A percentile compares a stretch with the other conserved stretches of the same genome.
Evolutionary conservation across 1,139 yeast genomes (phyloP).

Genomic region (Schizosaccharomyces versatilis): DNA sequence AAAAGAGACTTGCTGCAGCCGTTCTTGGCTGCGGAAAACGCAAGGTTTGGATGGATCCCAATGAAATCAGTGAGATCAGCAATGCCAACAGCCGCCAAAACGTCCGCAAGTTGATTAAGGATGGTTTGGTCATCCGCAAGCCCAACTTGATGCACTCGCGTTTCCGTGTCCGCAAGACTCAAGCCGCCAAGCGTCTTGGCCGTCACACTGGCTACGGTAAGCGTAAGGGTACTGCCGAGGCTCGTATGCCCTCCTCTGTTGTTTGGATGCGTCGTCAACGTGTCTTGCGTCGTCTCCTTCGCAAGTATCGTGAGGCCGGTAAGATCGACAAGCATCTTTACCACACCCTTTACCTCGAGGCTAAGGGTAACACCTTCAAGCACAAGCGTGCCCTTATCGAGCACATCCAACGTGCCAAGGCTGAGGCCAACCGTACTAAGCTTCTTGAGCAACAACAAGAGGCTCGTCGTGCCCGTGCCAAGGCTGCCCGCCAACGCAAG

Average conservation of each 20-base stretch:
- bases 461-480: constrained; percentile 97
- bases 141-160: constrained; percentile 95
- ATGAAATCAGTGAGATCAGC: constrained; percentile 87
- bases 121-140: constrained; percentile 96
- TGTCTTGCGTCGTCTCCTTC: constrained; percentile 94
- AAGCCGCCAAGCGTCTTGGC: constrained; percentile 93
- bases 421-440: constrained; percentile 98
- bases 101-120: constrained; percentile 92
- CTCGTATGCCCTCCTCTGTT: constrained; percentile 84
- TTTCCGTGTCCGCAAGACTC: constrained; percentile 94
- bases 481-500: constrained; percentile 99
- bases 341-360: constrained; percentile 90
- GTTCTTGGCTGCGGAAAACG: constrained; percentile 98
- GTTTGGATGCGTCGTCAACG: constrained; percentile 99
- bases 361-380: constrained; percentile 99
- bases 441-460: constrained; percentile 97
- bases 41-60: constrained; percentile 98
- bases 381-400: constrained; percentile 99
- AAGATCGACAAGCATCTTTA: constrained; percentile 96
- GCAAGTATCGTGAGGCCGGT: constrained; percentile 99
- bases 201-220: constrained; percentile 99
- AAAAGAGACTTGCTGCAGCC: constrained; percentile 99
- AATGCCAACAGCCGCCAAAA: constrained; percentile 94
- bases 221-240: constrained; percentile 99
- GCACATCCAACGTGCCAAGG: constrained; percentile 99